Evolutionary conservation across 805 yeast species (phyloP).

Genomic region (Candida bentonensis): DNA sequence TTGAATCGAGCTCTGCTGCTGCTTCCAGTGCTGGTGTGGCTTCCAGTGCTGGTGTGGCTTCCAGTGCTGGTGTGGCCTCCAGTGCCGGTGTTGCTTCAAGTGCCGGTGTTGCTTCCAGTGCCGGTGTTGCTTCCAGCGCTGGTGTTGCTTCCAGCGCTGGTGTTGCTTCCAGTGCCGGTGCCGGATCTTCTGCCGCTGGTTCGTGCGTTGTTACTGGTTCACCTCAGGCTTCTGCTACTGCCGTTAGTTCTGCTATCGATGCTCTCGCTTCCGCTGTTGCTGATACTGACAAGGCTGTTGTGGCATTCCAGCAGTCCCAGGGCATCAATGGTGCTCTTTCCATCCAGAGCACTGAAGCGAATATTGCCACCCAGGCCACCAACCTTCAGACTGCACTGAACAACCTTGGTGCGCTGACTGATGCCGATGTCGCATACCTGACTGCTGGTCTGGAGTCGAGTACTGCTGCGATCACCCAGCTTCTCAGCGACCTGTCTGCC

Average conservation of each 20-base stretch:
- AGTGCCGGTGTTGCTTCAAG: too few species aligned
- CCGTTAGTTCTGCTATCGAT: slow-evolving; percentile 8
- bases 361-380: slow-evolving; percentile 11
- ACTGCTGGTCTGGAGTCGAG: not conserved
- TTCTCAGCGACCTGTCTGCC: slow-evolving; percentile 11
- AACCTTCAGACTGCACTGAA: slow-evolving; percentile 4
- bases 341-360: slow-evolving; percentile 16
- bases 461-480: slow-evolving; percentile 8
- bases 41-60: too few species aligned
- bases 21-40: too few species aligned
- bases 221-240: slow-evolving; percentile 3
- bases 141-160: too few species aligned
- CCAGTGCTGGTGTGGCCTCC: too few species aligned
- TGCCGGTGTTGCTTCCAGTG: too few species aligned
- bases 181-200: not conserved
- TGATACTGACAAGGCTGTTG: slow-evolving; percentile 7
- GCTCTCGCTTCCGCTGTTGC: slow-evolving; percentile 7
- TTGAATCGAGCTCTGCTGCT: too few species aligned
- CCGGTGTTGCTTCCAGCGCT: too few species aligned
- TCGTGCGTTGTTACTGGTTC: not conserved
- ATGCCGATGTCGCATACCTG: not conserved
- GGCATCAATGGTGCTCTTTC: slow-evolving; percentile 18
- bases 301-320: slow-evolving; percentile 4
- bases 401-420: slow-evolving; percentile 2
- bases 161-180: too few species aligned